A percentile compares a stretch with the other conserved stretches of the same genome.
Evolutionary conservation across 345 rosid species (phyloP).

Genomic region (Xanthoceras sorbifolium): DNA sequence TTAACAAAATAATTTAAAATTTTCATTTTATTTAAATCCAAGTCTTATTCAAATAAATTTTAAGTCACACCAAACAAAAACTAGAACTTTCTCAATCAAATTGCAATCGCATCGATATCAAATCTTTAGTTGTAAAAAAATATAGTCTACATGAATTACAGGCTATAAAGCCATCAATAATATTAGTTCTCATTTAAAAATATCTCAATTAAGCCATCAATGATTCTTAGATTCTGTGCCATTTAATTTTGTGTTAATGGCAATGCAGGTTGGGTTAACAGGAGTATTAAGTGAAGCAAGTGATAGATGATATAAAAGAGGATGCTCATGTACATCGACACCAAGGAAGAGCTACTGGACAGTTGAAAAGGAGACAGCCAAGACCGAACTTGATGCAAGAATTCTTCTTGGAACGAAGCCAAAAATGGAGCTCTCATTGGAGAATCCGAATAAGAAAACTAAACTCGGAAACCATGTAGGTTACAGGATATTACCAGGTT

Average conservation of each 20-base stretch:
- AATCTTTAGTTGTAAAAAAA: no score
- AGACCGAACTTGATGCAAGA: conserved; percentile 40
- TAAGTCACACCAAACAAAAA: no score
- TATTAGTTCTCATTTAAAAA: no score
- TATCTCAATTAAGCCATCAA: background rate
- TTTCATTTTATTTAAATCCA: no score
- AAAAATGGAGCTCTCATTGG: conserved; percentile 29
- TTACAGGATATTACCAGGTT: conserved; percentile 36
- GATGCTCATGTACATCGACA: conserved; percentile 36
- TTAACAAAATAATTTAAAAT: no score
- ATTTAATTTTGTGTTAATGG: no score
- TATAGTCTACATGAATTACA: no score
- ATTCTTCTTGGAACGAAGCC: conserved; percentile 31
- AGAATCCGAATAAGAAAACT: conserved; percentile 44
- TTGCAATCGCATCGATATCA: no score
- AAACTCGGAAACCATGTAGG: conserved; percentile 37
- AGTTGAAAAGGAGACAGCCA: conserved; percentile 31
- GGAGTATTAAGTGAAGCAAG: conserved; percentile 38
- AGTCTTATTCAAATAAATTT: no score
- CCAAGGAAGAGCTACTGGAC: conserved; percentile 51
- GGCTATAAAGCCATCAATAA: no score
- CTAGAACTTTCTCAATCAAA: no score
- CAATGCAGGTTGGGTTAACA: conserved; percentile 40
- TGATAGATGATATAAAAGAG: conserved; percentile 23
- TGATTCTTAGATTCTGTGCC: no score